Evolutionary conservation across 2,329 filamentous ascomycete species (phyloP), one percentile per base, ranked within the genome.

Genomic region (Exophiala lecanii-corni): DNA sequence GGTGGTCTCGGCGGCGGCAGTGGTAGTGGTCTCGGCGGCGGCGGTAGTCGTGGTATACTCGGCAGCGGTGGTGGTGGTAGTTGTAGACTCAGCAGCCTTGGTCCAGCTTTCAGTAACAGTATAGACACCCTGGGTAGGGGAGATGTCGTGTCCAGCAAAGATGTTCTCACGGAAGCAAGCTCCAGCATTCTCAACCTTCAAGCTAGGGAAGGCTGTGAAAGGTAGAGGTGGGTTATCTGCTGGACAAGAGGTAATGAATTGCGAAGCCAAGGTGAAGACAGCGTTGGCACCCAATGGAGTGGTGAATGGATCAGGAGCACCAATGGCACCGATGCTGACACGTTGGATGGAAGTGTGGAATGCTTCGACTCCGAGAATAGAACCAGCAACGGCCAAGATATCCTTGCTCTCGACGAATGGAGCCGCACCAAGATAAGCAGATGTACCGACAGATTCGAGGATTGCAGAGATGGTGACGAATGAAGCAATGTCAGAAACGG

Each of bases 341-440:
- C 84, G 80, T 64, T 88, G 78, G 63, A 84, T 81, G 49, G 81
- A 81, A 65, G 86, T 81, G 66, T 89, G 84, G 45, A 84, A 76
- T 19, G 82, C 74, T 67, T 89, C 84, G 47, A 86, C 75, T 17
- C 43, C 54, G 36, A 86, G 74, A 61, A 89, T 88, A 38, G 78
- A 78, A 7, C 74, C 84, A 2, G 84, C 84, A 15, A 79, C 77
- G 47, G 74, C 70, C 38, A 89, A 77, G 49, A 86, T 76, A 37
- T 69, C 70, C 37, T 72, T 67, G 42, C 73, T 71, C 34, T 75
- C 71, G 50, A 88, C 64, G 21, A 86, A 70, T 3, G 81, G 78
- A 10, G 82, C 82, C 18, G 81, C 84, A 46, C 83, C 84, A 10
- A 87, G 76, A 65, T 77, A 75, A 23, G 55, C 51, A n/a, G 53